phyloP scores from a whole-genome alignment of 2,329 filamentous ascomycete genomes.

The Atkinsonella texensis region DNA sequence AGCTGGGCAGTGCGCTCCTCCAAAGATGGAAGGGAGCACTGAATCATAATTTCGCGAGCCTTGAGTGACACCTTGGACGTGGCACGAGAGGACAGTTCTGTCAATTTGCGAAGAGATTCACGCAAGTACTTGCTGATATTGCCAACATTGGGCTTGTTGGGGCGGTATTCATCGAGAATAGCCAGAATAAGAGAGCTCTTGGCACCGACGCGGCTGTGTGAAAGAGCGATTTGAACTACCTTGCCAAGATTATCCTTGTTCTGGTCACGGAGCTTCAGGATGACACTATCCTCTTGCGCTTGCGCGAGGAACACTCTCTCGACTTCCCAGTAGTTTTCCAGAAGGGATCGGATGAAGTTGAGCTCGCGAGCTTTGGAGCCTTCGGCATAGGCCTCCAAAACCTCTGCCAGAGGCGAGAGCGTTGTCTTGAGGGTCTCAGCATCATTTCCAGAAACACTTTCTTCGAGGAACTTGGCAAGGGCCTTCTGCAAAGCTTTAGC shows the following conservation, averaged over 20 bases:
- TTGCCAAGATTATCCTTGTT: constrained; percentile 84
- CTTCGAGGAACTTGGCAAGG: constrained; percentile 78
- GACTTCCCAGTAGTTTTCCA: constrained; percentile 70
- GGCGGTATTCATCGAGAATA: constrained; percentile 86
- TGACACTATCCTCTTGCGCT: constrained; percentile 85
- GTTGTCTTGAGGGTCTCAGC: constrained; percentile 60
- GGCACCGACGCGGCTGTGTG: constrained; percentile 79
- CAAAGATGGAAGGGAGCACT: constrained; percentile 88
- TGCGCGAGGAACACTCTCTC: constrained; percentile 82
- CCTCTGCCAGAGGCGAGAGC: constrained; percentile 61
- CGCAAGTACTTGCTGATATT: constrained; percentile 85
- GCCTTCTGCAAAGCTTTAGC: constrained; percentile 77
- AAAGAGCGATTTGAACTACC: constrained; percentile 81
- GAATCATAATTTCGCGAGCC: constrained; percentile 92
- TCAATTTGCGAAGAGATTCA: constrained; percentile 68
- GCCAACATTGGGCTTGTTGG: constrained; percentile 82
- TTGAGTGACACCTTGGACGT: constrained; percentile 96
- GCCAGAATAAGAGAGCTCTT: constrained; percentile 93
- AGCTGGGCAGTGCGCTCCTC: constrained; percentile 93
- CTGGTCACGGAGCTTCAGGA: constrained; percentile 87
- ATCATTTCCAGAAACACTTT: constrained; percentile 64
- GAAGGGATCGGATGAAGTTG: constrained; percentile 63
- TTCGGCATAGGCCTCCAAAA: constrained; percentile 72
- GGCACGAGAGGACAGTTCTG: constrained; percentile 66
- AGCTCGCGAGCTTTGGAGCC: constrained; percentile 89